Conservation (phyloP, 140 eudicot species). For the Oenanthe javanica region DNA sequence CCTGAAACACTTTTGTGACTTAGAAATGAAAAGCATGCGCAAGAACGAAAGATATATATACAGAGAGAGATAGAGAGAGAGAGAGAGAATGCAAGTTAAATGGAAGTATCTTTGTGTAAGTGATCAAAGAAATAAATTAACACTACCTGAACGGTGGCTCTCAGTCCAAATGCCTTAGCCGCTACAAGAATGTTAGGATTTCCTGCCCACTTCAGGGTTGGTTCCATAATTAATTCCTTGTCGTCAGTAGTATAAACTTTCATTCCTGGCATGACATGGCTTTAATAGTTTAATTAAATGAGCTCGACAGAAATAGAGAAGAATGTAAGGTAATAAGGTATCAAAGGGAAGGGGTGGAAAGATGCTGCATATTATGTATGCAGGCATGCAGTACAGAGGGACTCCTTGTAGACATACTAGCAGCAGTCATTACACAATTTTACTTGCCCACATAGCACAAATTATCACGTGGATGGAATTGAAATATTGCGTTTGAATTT, state of each 20-base stretch:
- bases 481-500: background rate
- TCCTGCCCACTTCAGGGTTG: constrained; percentile 84
- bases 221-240: constrained; percentile 88
- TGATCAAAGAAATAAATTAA: background rate
- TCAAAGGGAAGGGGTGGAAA: background rate
- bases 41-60: background rate
- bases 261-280: constrained; percentile 51
- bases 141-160: constrained; percentile 67
- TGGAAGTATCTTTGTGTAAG: background rate
- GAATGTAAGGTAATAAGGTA: background rate
- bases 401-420: background rate
- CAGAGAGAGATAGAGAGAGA: background rate
- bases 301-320: background rate
- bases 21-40: background rate
- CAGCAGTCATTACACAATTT: background rate
- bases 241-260: constrained; percentile 79
- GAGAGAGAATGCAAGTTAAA: background rate
- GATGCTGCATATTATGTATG: background rate
- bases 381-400: background rate
- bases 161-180: constrained; percentile 69
- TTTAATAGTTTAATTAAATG: background rate
- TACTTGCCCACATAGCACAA: background rate
- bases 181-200: constrained; percentile 72
- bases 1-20: constrained; percentile 38
- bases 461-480: background rate